Evolutionary conservation across 495 filamentous ascomycete species (phyloP), one percentile per base, ranked within the genome.

Genomic region (Physcia stellaris): DNA sequence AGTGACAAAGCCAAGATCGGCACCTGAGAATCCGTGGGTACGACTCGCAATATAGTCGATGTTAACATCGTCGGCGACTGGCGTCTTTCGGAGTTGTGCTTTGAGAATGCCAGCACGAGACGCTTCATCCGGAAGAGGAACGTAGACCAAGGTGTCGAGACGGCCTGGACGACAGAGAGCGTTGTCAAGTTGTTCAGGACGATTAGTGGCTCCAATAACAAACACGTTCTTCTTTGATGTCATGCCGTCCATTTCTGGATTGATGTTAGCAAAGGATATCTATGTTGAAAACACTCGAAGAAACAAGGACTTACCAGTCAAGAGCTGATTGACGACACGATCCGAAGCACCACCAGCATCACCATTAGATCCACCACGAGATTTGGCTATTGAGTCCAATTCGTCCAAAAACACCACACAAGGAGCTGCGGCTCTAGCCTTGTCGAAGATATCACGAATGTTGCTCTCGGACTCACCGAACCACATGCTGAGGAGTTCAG

Each of bases 171-270:
- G 87, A 70, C 90, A 94, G 50, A 98, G 74, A 42, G 90, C 90
- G 56, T 87, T 86, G 63, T 98, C 90, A 32, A 98, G 77, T 66
- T 96, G 90, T 69, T 98, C 90, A 28, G 90, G 90, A 66, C 90
- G 77, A 69, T 98, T 98, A 55, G 90, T 98, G 23, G 90, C 90
- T 61, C 90, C 90, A 51, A 98, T 98, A 49, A 98, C 90, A 67
- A 98, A 98, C 50, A 98, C 90, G 63, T 98, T 98, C 82, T 98
- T 98, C 83, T 98, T 98, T 6, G 88, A 94, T 33, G 92, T 95
- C 86, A 94, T 94, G 52, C 86, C 86, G 51, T 94, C 86, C 86
- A 94, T 94, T 75, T 94, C 86, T 88, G 53, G 26, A 49, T 28
- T n/a, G 6, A 23, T n/a, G 52, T 78, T 65, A 79, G 75, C 48